A percentile compares a stretch with the other conserved stretches of the same genome.
phyloP scores from a whole-genome alignment of 2,329 filamentous ascomycete species.

The Aspergillus sclerotialis region DNA sequence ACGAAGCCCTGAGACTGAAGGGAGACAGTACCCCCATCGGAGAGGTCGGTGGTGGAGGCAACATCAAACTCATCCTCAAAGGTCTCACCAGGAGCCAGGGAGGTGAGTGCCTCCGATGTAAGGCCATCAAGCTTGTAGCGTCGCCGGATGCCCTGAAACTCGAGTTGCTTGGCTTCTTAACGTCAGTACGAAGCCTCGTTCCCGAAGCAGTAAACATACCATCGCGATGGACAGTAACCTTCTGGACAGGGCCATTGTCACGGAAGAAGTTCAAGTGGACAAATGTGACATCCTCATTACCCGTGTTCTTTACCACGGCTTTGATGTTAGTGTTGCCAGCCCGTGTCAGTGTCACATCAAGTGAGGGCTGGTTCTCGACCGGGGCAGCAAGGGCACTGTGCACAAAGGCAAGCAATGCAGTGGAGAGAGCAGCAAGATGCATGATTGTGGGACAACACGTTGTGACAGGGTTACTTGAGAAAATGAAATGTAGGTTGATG shows the following conservation, averaged over 20 bases:
- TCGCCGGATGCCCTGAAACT: slow-evolving; percentile 26
- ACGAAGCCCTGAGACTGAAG: slow-evolving; percentile 52
- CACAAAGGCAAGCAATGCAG: slow-evolving; percentile 15
- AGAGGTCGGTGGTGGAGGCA: slow-evolving; percentile 34
- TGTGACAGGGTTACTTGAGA: not conserved
- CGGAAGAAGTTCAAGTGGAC: slow-evolving; percentile 32
- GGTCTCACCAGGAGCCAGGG: slow-evolving; percentile 20
- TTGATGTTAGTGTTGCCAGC: slow-evolving; percentile 27
- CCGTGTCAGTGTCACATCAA: slow-evolving; percentile 27
- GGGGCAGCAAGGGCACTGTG: slow-evolving; percentile 14
- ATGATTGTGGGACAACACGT: slow-evolving; percentile 9
- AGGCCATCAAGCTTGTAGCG: slow-evolving; percentile 21
- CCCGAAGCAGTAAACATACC: slow-evolving; percentile 10
- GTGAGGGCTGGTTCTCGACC: slow-evolving; percentile 10
- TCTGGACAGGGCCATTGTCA: slow-evolving; percentile 27
- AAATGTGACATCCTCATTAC: slow-evolving; percentile 24
- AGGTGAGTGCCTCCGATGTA: slow-evolving; percentile 20
- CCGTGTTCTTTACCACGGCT: slow-evolving; percentile 29
- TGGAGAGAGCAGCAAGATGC: slow-evolving; percentile 13
- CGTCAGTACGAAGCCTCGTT: not conserved
- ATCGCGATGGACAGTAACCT: slow-evolving; percentile 26
- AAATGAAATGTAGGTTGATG: not conserved
- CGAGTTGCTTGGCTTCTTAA: slow-evolving; percentile 13
- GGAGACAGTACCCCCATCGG: slow-evolving; percentile 47
- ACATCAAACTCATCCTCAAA: slow-evolving; percentile 29